A percentile compares a stretch with the other conserved stretches of the same genome.
These are phyloP conservation scores for Ceratocystis variospora DNA, from an alignment of 2,329 filamentous ascomycete genomes.

Conservation along the genomic window DNA sequence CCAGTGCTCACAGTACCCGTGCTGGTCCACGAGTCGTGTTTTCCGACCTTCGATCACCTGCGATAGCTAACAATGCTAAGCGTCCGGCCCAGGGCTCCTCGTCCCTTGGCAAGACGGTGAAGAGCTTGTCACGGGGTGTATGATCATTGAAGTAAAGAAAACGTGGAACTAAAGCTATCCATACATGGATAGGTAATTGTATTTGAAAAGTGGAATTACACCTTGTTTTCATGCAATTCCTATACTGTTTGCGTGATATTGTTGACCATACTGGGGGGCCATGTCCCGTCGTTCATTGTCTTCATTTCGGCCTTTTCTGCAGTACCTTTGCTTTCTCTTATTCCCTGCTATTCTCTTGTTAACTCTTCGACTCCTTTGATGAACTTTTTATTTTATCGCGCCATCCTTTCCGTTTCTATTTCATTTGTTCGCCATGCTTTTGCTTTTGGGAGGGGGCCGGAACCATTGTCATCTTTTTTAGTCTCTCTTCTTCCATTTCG, in stretches of 20 bases:
- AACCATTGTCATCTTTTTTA: conserved; percentile 1
- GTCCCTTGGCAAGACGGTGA: neutral
- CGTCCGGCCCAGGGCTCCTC: too few relatives aligned
- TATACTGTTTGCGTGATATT: neutral
- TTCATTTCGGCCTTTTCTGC: neutral
- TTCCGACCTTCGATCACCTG: neutral
- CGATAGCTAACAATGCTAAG: neutral
- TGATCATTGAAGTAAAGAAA: neutral
- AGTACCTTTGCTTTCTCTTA: conserved; percentile 1
- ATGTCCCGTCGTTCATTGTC: neutral
- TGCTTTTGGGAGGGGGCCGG: neutral
- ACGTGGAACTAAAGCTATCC: neutral
- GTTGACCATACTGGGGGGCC: neutral
- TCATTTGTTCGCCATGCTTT: conserved; percentile 9
- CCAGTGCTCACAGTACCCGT: neutral
- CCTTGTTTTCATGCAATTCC: neutral
- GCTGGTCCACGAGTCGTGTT: neutral
- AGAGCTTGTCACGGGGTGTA: neutral
- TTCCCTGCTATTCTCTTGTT: neutral
- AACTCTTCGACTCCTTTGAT: neutral
- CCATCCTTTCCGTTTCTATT: conserved; percentile 8
- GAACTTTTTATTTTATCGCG: conserved; percentile 5
- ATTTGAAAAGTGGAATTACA: neutral
- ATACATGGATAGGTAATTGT: neutral
- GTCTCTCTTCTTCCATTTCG: neutral